Percentiles rank a stretch among this genome's conserved stretches.
Evolutionary conservation across 768 basidiomycete genomes (phyloP).

Genomic region (Trametes sanguinea): DNA sequence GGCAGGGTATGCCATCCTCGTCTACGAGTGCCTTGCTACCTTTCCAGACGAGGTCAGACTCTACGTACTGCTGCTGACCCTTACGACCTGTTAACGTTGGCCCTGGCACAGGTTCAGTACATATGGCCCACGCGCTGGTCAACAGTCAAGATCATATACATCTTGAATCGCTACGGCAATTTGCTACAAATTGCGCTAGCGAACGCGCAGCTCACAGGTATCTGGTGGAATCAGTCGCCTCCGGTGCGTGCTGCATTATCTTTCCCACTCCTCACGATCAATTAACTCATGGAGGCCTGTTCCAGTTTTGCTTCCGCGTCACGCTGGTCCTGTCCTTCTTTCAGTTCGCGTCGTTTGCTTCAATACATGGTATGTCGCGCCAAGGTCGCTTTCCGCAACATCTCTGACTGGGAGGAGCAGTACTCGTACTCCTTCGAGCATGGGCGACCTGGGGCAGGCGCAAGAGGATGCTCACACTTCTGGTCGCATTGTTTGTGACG

Average conservation of each 20-base stretch:
- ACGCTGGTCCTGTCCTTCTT: slow-evolving; percentile 9
- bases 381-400: not conserved
- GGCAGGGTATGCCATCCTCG: slow-evolving; percentile 15
- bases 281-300: not conserved
- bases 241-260: not conserved
- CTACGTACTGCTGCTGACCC: not conserved
- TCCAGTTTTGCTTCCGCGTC: slow-evolving; percentile 16
- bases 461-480: slow-evolving; percentile 8
- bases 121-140: slow-evolving; percentile 24
- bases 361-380: slow-evolving; percentile 11
- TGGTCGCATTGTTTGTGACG: slow-evolving; percentile 6
- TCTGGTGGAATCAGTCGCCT: slow-evolving; percentile 10
- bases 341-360: slow-evolving; percentile 15
- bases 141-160: slow-evolving; percentile 20
- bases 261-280: not conserved
- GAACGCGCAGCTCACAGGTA: slow-evolving; percentile 8
- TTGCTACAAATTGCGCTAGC: slow-evolving; percentile 4
- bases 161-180: slow-evolving; percentile 22
- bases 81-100: not conserved
- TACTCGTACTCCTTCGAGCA: slow-evolving; percentile 19
- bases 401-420: not conserved
- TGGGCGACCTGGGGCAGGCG: slow-evolving; percentile 22
- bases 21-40: slow-evolving; percentile 12
- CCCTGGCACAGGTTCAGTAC: slow-evolving; percentile 7
- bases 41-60: slow-evolving; percentile 15